Evolutionary conservation across 2,329 filamentous ascomycete species (phyloP).

Genomic region (Scedosporium aurantiacum): DNA sequence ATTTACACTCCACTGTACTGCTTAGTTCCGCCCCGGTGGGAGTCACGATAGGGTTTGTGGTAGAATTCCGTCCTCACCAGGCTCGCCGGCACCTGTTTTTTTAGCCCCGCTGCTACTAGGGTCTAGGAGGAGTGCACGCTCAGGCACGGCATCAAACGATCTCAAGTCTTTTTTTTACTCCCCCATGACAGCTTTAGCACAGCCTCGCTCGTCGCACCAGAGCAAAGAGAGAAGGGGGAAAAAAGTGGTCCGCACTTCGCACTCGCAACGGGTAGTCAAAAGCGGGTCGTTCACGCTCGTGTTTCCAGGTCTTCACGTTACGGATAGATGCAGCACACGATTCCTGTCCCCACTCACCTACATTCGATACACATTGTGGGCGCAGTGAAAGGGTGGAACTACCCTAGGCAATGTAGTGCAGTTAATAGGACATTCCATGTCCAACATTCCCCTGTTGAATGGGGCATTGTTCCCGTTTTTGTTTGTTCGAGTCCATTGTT

Average conservation of each 20-base stretch:
- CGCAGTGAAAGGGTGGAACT: neutral
- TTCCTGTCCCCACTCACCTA: neutral
- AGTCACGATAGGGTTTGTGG: too few species aligned
- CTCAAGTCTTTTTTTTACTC: neutral
- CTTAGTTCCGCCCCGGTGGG: too few species aligned
- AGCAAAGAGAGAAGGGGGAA: neutral
- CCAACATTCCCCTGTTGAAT: too few species aligned
- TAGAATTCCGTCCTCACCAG: too few species aligned
- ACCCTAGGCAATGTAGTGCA: neutral
- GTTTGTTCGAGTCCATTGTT: neutral
- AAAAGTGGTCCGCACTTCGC: neutral
- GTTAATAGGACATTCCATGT: neutral
- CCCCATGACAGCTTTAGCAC: neutral
- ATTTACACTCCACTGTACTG: too few species aligned
- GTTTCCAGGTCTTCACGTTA: too few species aligned
- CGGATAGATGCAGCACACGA: too few species aligned
- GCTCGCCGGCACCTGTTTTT: too few species aligned
- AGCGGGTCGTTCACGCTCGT: neutral
- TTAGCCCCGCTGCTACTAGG: too few species aligned
- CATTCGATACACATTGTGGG: neutral
- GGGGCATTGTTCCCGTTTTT: neutral
- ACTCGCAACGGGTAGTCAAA: neutral
- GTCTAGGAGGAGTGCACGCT: too few species aligned
- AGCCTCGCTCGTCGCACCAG: constrained; percentile 1
- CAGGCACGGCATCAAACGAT: neutral